These are phyloP conservation scores for Phytophthora pinifolia DNA, from an alignment of 352 stramenopile genomes.

Conservation along the genomic window DNA sequence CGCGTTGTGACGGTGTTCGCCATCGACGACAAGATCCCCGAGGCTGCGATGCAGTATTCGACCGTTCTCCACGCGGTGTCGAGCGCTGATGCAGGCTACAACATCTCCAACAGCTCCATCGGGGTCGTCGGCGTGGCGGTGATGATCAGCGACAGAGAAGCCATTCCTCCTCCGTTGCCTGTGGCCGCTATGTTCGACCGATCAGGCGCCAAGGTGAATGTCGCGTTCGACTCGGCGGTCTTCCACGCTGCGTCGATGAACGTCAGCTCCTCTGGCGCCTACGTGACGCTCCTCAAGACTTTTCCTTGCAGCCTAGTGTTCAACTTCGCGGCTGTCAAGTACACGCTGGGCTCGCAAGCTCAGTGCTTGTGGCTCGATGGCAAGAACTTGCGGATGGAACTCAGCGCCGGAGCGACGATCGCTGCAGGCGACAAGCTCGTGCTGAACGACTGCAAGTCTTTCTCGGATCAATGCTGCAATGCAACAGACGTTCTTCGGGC, in stretches of 20 bases:
- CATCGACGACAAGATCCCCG: constrained; percentile 60
- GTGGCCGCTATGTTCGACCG: constrained; percentile 49
- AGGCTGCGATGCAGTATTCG: constrained; percentile 61
- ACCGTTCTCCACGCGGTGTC: constrained; percentile 39
- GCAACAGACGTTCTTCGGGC: constrained; percentile 50
- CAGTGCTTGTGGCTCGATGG: constrained; percentile 60
- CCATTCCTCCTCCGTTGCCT: constrained; percentile 57
- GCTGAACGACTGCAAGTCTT: constrained; percentile 53
- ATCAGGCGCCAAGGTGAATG: constrained; percentile 50
- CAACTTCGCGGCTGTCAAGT: constrained; percentile 32
- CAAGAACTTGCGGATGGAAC: constrained; percentile 46
- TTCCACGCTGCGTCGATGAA: constrained; percentile 70
- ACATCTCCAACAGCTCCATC: constrained; percentile 54
- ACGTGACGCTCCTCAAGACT: constrained; percentile 39
- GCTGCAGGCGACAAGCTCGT: constrained; percentile 40
- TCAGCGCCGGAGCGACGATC: constrained; percentile 48
- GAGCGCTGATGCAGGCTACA: constrained; percentile 63
- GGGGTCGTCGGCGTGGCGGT: constrained; percentile 44
- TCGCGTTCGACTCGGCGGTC: constrained; percentile 65
- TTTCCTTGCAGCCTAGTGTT: constrained; percentile 56
- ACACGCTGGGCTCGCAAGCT: constrained; percentile 39
- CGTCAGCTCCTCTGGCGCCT: constrained; percentile 25
- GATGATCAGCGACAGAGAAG: constrained; percentile 64
- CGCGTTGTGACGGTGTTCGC: constrained; percentile 54
- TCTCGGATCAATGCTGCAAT: constrained; percentile 49